Evolutionary conservation across 345 rosid species (phyloP), one percentile per base, ranked within the genome.

Genomic region (Gossypium turneri): DNA sequence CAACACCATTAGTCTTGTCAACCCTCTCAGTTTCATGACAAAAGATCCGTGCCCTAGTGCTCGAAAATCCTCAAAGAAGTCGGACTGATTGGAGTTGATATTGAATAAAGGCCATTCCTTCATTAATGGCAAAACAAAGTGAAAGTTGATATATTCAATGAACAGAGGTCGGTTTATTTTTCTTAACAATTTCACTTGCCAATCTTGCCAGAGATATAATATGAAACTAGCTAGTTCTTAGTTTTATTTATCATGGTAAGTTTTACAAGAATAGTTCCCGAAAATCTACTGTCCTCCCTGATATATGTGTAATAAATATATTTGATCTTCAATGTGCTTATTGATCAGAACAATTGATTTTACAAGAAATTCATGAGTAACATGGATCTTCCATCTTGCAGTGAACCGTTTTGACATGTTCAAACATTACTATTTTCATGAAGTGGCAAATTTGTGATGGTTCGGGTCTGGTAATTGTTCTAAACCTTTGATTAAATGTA

Each of bases 21-120:
- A 80, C 78, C 94, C 97, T 71, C 87, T 91, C 60, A 89, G 91
- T 19, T 88, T 87, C 87, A 74, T 87, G 87, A 85, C 67, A 80
- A 77, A 82, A 76, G 67, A 78, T 67, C 79, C 76, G 81, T 82
- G 7, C 63, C 85, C 17, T 85, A 81, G 47, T 89, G 94, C 77
- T 19, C 75, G 44, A 79, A 83, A 1, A 85, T 79, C 73, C 83
- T 89, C 73, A 78, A 55, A 61, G 97, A 91, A 68, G 91, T 91
- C 63, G 92, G 90, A 66, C 75, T 89, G 47, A 73, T 81, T 63
- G 22, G 83, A 13, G 27, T 52, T 8, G 84, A 76, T 72, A 47
- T 56, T 45, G 76, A 78, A 65, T 81, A 78, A 78, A 62, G 44
- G 70, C 15, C 69, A n/a, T 17, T 7, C 1, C 12, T 68, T 68